Base-by-base conservation (phyloP, 805 yeast species). In the Jamesozyma jinghongensis region DNA sequence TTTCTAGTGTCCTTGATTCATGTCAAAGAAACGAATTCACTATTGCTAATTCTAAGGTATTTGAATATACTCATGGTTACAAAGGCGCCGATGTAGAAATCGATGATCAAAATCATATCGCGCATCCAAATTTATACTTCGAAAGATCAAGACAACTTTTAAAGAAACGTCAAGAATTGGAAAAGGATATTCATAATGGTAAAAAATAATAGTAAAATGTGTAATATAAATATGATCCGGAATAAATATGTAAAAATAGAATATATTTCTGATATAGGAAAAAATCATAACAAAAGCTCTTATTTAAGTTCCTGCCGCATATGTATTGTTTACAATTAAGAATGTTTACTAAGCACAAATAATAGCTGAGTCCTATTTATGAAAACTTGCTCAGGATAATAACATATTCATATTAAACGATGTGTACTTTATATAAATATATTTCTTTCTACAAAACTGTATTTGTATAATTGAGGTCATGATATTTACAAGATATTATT, bases 81-180 rank as follows among this genome's bases (percentile, higher is more conserved):
- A 52, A 66, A 19, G 50, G 56, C 26, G 56, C 62, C 39, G 59
- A 65, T 45, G 48, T 54, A 34, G 77, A 73, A 43, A 51, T 61
- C 3, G 60, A 62, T 14, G 81, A 77, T 43, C 79, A 75, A 44
- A 69, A 75, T 36, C 75, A 76, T 48, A 82, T 90, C 41, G 74
- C 74, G 14, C 95, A 87, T 65, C 97, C 98, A 4, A 87, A 88
- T 56, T 71, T 81, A 46, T 92, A 87, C 63, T 90, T 81, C 57
- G 90, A 83, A 48, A 71, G 94, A 51, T 77, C 85, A 20, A 67
- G 81, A 47, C 77, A 77, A 47, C 62, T 77, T 43, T 79, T 73
- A 40, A 63, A 63, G 43, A 58, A 53, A 36, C 47, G 40, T 41
- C 46, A 43, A 32, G 45, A 49, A 35, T 34, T 41, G 29, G 56